Conservation (phyloP, 441 rosid genomes). For the Adansonia grandidieri region DNA sequence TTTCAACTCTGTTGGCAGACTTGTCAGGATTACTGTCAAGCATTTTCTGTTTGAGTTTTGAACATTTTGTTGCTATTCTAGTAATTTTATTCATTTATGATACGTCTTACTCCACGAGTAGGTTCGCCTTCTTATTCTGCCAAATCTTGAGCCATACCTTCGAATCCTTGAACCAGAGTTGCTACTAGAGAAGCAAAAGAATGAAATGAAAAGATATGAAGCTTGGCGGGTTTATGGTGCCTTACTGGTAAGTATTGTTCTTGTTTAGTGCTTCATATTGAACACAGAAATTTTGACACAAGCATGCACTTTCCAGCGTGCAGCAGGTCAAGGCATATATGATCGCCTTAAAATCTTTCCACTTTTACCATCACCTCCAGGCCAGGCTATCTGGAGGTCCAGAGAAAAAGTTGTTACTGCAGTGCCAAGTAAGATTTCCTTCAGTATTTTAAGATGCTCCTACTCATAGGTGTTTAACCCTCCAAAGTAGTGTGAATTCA, state of each 20-base stretch:
- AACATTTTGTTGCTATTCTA: not conserved
- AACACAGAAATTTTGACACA: conserved; percentile 17
- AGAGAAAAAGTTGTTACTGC: conserved; percentile 50
- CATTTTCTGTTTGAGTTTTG: not conserved
- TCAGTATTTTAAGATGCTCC: not conserved
- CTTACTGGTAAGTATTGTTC: conserved; percentile 60
- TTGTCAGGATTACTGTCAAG: not conserved
- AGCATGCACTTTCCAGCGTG: conserved; percentile 54
- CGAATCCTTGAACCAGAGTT: conserved; percentile 88
- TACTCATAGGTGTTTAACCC: conserved; percentile 10
- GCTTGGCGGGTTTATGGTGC: conserved; percentile 96
- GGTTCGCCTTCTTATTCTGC: conserved; percentile 80
- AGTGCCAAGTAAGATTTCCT: conserved; percentile 51
- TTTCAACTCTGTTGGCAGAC: conserved; percentile 9
- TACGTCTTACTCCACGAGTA: conserved; percentile 37
- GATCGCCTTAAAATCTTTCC: conserved; percentile 78
- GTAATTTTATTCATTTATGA: conserved; percentile 23
- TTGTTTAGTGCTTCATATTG: conserved; percentile 19
- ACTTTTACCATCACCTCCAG: conserved; percentile 54
- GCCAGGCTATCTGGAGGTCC: conserved; percentile 45
- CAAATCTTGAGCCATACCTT: conserved; percentile 81
- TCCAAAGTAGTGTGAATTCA: not conserved
- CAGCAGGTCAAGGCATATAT: conserved; percentile 71
- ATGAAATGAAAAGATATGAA: conserved; percentile 84
- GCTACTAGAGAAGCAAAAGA: conserved; percentile 81